Evolutionary conservation across 2,329 filamentous ascomycete genomes (phyloP).

Genomic region (Microdochium nivale): DNA sequence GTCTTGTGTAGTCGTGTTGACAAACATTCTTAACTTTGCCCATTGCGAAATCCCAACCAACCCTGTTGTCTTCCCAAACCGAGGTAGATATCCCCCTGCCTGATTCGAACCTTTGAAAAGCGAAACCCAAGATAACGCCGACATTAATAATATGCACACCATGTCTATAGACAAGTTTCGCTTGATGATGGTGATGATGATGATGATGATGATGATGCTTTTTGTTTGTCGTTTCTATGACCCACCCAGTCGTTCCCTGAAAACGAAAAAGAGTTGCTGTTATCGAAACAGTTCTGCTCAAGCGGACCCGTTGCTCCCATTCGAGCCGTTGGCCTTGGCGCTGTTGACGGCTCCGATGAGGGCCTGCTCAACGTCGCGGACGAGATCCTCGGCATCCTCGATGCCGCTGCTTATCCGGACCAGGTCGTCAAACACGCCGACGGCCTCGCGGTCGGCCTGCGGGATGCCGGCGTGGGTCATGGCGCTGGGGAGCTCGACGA

Average conservation of each 20-base stretch:
- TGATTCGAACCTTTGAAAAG: not conserved
- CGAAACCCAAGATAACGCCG: not conserved
- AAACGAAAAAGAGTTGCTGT: too few relatives aligned
- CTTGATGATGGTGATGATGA: not conserved
- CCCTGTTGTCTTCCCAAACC: too few relatives aligned
- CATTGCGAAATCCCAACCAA: too few relatives aligned
- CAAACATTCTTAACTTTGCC: too few relatives aligned
- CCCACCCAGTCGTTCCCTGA: not conserved
- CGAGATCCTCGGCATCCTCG: constrained; percentile 81
- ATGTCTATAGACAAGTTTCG: not conserved
- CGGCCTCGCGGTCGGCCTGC: constrained; percentile 77
- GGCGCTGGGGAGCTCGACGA: constrained; percentile 84
- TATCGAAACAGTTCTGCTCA: not conserved
- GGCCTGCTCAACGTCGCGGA: constrained; percentile 73
- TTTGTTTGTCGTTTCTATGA: not conserved
- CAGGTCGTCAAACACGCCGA: constrained; percentile 91
- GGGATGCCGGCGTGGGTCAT: constrained; percentile 99
- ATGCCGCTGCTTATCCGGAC: constrained; percentile 90
- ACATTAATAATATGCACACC: not conserved
- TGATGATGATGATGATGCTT: too few relatives aligned
- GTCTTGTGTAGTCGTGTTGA: too few relatives aligned
- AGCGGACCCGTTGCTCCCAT: not conserved
- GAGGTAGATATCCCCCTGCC: too few relatives aligned
- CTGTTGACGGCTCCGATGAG: constrained; percentile 60
- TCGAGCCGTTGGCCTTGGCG: not conserved